Evolutionary conservation across 2,329 filamentous ascomycete species (phyloP).

Genomic region (Xylariales sp.): DNA sequence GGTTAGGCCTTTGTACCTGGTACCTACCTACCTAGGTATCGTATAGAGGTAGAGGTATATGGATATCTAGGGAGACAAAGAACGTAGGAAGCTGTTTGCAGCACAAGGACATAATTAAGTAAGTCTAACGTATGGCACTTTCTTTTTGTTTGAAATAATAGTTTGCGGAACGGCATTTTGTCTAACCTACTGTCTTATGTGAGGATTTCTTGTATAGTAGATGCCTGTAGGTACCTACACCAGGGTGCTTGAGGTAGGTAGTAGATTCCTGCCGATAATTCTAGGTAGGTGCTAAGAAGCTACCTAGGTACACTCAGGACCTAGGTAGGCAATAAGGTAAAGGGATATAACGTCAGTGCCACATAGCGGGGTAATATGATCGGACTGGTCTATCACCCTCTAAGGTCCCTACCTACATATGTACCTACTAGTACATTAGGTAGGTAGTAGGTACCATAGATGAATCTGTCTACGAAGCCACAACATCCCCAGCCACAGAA

Average conservation of each 20-base stretch:
- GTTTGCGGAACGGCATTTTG: slow-evolving; percentile 18
- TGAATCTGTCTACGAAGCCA: not conserved
- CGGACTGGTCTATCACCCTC: slow-evolving; percentile 7
- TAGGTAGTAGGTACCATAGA: not conserved
- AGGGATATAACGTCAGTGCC: slow-evolving; percentile 16
- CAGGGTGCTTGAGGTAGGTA: not conserved
- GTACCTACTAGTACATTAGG: no score
- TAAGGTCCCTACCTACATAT: no score
- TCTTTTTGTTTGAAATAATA: slow-evolving; percentile 11
- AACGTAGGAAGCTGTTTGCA: slow-evolving; percentile 30
- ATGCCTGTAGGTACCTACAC: not conserved
- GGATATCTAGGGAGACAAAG: slow-evolving; percentile 18
- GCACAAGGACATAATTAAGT: slow-evolving; percentile 10
- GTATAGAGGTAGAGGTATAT: not conserved
- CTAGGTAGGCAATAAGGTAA: no score
- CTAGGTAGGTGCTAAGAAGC: no score
- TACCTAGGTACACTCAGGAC: no score
- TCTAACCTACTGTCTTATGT: slow-evolving; percentile 19
- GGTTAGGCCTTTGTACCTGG: no score
- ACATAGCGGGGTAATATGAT: slow-evolving; percentile 26
- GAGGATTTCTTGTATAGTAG: not conserved
- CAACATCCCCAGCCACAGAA: slow-evolving; percentile 22
- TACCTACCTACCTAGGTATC: not conserved
- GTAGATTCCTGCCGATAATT: not conserved
- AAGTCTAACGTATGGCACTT: slow-evolving; percentile 12